phyloP scores from a whole-genome alignment of 2,329 filamentous ascomycete genomes.

The Phoma sp. region DNA sequence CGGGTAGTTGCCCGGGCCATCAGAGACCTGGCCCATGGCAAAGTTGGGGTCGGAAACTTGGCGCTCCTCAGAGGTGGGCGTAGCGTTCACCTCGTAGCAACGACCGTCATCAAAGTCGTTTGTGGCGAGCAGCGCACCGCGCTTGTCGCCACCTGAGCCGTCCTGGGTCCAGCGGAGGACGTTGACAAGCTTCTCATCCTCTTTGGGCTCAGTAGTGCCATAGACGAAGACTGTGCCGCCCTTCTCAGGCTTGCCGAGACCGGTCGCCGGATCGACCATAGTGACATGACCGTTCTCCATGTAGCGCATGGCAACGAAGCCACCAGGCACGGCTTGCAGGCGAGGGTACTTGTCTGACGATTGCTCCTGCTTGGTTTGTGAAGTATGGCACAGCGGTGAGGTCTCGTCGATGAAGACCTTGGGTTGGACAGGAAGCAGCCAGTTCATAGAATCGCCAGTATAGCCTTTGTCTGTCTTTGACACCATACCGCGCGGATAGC shows the following conservation, averaged over 20 bases:
- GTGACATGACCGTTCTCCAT: constrained; percentile 60
- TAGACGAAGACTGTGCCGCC: constrained; percentile 57
- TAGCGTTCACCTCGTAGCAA: constrained; percentile 79
- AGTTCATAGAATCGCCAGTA: constrained; percentile 63
- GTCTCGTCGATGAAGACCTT: constrained; percentile 55
- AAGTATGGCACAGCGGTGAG: constrained; percentile 68
- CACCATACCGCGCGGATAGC: constrained; percentile 76
- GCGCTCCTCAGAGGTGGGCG: constrained; percentile 64
- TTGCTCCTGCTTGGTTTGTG: constrained; percentile 64
- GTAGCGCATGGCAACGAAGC: constrained; percentile 57
- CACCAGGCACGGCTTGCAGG: constrained; percentile 62
- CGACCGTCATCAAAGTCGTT: constrained; percentile 89
- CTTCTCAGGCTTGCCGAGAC: constrained; percentile 51
- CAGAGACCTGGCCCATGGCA: constrained; percentile 56
- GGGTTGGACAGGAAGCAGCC: constrained; percentile 59
- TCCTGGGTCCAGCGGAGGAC: constrained; percentile 84
- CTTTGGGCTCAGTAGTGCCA: constrained; percentile 55
- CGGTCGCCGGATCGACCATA: constrained; percentile 41
- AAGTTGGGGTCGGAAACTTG: constrained; percentile 62
- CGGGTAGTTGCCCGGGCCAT: constrained; percentile 53
- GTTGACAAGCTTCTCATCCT: constrained; percentile 63
- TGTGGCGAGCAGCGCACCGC: constrained; percentile 76
- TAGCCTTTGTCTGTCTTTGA: constrained; percentile 63
- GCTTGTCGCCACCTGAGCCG: constrained; percentile 79
- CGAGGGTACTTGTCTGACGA: constrained; percentile 63